Base-by-base conservation (phyloP, 768 basidiomycete species). In the Hysterangium stoloniferum region DNA sequence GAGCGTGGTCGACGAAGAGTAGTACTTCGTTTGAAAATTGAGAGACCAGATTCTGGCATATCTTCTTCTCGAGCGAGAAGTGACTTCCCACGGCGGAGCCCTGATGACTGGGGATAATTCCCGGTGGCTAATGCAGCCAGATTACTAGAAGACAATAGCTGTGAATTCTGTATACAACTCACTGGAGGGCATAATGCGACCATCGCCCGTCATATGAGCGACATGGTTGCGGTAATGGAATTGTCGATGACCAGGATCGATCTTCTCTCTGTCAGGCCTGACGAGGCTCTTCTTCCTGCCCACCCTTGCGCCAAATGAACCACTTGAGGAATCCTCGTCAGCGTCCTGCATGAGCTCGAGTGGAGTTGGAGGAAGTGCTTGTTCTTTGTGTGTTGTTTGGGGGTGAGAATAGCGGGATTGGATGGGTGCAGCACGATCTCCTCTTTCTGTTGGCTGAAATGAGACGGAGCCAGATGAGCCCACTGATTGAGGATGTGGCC, bases 171-270 rank as follows among this genome's bases (percentile, higher is more conserved):
- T 54, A 48, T 56, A 60, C 15, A 48, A 80, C 90, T 58, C 61
- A 95, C 92, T 77, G 37, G 89, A 93, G 24, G 92, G 86, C 63
- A 81, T 71, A 5, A 88, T 72, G 40, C 74, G 61, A 34, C 75
- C 75, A 29, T 69, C 69, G n/a, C 79, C 75, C 60, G 86, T 81
- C 61, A 87, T 69, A 63, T 82, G 79, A 20, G 85, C 84, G 17
- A 89, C 89, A 67, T 88, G 92, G 52, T 75, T 80, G 48, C 89
- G 81, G 68, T 98, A 98, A 68, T 97, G 86, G 84, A 85, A 98
- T 60, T 93, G 83, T 44, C 92, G 78, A 71, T 97, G 92, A 35
- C 82, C 81, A 8, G 93, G 92, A 61, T 97, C 93, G 58, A 97
- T 89, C 74, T 94, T 91, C 72, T 96, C 94, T 52, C 95, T 74